Conservation (phyloP, 106 monocot genomes). For the Posidonia australis region DNA sequence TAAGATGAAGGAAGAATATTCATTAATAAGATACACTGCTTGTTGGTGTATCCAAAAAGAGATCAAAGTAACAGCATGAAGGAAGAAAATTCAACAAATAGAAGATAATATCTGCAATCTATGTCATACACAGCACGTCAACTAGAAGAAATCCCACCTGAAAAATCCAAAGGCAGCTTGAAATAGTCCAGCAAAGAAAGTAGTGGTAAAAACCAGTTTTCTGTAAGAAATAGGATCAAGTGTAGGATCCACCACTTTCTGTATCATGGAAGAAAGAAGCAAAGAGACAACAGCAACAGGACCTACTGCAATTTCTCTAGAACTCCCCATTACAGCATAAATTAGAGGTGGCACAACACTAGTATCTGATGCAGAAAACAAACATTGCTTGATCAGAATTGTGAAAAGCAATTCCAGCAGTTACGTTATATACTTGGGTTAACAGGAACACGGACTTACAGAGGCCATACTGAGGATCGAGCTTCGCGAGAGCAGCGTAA, state of each 20-base stretch:
- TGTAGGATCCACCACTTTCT: conserved; percentile 57
- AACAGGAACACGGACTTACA: conserved; percentile 44
- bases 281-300: conserved; percentile 79
- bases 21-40: too few species aligned
- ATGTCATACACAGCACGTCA: too few species aligned
- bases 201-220: conserved; percentile 57
- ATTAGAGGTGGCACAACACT: conserved; percentile 75
- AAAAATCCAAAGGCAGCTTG: conserved; percentile 66
- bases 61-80: background rate
- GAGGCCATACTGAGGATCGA: conserved; percentile 91
- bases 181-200: conserved; percentile 77
- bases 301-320: conserved; percentile 79
- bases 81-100: background rate
- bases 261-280: conserved; percentile 48
- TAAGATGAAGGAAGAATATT: background rate
- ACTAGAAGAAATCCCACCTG: conserved; percentile 26
- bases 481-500: conserved; percentile 76
- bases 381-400: background rate
- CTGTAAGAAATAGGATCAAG: conserved; percentile 31
- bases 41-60: too few species aligned
- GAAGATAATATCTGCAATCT: too few species aligned
- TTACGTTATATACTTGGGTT: background rate
- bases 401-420: background rate
- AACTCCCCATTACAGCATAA: conserved; percentile 85
- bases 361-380: conserved; percentile 24